phyloP scores from a whole-genome alignment of 1,284 basidiomycete species.

The Malassezia restricta region DNA sequence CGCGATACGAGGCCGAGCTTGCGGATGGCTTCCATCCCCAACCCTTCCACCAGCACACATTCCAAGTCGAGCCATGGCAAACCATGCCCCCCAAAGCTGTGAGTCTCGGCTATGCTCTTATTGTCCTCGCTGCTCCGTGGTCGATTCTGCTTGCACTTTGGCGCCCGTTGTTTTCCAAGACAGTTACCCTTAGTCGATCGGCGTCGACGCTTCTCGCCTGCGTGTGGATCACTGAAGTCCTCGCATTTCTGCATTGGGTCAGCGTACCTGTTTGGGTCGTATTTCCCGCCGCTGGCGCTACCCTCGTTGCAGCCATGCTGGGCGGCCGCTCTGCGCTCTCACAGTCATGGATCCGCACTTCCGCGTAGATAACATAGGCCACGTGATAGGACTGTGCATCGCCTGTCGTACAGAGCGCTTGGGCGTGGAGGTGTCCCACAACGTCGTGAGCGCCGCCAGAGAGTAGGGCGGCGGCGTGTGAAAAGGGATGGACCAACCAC shows the following conservation, averaged over 20 bases:
- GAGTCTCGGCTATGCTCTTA: not conserved
- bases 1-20: not conserved
- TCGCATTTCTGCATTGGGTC: conserved; percentile 7
- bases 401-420: too few relatives aligned
- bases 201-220: not conserved
- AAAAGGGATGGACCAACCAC: not conserved
- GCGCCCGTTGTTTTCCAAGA: not conserved
- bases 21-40: conserved; percentile 8
- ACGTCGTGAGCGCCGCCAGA: not conserved
- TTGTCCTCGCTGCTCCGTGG: conserved; percentile 5
- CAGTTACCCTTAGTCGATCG: not conserved
- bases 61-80: conserved; percentile 13
- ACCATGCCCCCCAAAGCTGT: conserved; percentile 10
- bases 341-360: not conserved
- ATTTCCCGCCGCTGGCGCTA: not conserved
- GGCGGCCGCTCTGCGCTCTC: not conserved
- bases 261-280: conserved; percentile 1
- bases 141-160: not conserved
- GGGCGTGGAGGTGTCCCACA: too few relatives aligned
- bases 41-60: conserved; percentile 8
- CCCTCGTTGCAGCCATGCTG: not conserved
- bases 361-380: too few relatives aligned
- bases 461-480: not conserved
- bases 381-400: too few relatives aligned
- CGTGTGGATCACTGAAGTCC: conserved; percentile 1